Base-by-base conservation (phyloP, 148 eudicot genomes). In the Nyssa sinensis region DNA sequence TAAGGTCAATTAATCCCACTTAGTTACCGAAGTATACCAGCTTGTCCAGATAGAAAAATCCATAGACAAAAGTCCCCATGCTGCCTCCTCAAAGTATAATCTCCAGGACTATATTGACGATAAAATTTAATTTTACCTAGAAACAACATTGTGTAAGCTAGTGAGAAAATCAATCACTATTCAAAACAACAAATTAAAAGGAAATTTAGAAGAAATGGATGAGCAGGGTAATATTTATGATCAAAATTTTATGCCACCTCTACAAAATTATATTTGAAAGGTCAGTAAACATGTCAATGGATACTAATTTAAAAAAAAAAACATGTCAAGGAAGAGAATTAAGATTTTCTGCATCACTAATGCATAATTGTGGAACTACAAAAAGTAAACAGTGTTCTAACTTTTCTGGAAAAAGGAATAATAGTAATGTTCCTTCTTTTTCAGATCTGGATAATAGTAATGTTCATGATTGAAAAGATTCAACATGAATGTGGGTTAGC, bases 21-120 rank as follows among this genome's bases (percentile, higher is more conserved):
- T 19, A 49, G 35, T 44, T 19, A 66, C 59, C 0, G 62, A 27
- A 8, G 39, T 13, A 70, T 81, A 90, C 95, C 95, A 74, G 92
- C 83, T 78, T 78, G 90, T 28, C 84, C 90, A 74, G 79, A 80
- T 30, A 90, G 59, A 70, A 86, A 72, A 72, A 86, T 74, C 87
- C 80, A 77, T 37, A 67, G 49, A 59, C 74, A 74, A 69, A 59
- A 35, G 55, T 76, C 72, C 70, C 70, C 66, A 23, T 33, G 70
- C 31, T 66, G 69, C 39, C 64, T 51, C 60, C 67, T 66, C 75
- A 65, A 69, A 62, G 66, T 44, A 37, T 66, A 66, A 28, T 61
- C 64, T 55, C 78, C 83, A 78, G 60, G 78, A 47, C 66, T 75
- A 75, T 34, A 72, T 66, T 78, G 67, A 71, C 35, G 65, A 57